Conservation (phyloP, 2,329 filamentous ascomycete genomes). For the Cercospora sp. region DNA sequence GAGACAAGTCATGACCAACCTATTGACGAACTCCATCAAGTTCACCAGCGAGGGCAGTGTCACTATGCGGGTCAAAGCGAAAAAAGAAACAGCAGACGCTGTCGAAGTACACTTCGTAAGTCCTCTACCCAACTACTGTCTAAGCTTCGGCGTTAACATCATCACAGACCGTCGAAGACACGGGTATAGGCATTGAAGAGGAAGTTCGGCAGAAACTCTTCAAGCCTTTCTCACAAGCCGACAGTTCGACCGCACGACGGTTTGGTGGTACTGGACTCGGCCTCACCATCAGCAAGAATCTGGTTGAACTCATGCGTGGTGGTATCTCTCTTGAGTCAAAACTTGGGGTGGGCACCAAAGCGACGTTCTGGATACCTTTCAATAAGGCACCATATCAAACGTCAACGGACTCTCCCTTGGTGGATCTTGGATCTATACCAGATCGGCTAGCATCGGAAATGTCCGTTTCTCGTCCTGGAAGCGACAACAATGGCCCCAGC, state of each 20-base stretch:
- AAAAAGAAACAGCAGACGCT: constrained; percentile 63
- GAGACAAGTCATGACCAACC: constrained; percentile 79
- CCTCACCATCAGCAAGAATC: constrained; percentile 77
- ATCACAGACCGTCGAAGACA: constrained; percentile 64
- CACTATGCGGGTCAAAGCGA: constrained; percentile 64
- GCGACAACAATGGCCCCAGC: constrained; percentile 53
- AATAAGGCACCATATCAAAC: constrained; percentile 63
- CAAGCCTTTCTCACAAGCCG: constrained; percentile 79
- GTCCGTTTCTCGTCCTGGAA: constrained; percentile 65
- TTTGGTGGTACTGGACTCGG: constrained; percentile 79
- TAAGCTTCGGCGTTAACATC: neutral
- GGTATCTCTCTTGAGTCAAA: constrained; percentile 69
- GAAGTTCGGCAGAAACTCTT: constrained; percentile 73
- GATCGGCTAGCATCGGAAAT: constrained; percentile 62
- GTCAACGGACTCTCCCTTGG: constrained; percentile 51
- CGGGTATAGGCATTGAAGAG: constrained; percentile 78
- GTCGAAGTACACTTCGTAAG: constrained; percentile 65
- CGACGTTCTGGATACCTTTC: constrained; percentile 75
- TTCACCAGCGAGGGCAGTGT: constrained; percentile 71
- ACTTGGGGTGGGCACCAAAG: constrained; percentile 68
- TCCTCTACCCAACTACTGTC: neutral
- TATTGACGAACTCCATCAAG: constrained; percentile 75
- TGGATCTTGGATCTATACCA: constrained; percentile 65
- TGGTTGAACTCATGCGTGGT: constrained; percentile 77
- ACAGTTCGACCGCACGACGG: constrained; percentile 74